These are phyloP conservation scores for Hypomyces rosellus DNA, from an alignment of 2,329 filamentous ascomycete genomes.

Conservation along the genomic window DNA sequence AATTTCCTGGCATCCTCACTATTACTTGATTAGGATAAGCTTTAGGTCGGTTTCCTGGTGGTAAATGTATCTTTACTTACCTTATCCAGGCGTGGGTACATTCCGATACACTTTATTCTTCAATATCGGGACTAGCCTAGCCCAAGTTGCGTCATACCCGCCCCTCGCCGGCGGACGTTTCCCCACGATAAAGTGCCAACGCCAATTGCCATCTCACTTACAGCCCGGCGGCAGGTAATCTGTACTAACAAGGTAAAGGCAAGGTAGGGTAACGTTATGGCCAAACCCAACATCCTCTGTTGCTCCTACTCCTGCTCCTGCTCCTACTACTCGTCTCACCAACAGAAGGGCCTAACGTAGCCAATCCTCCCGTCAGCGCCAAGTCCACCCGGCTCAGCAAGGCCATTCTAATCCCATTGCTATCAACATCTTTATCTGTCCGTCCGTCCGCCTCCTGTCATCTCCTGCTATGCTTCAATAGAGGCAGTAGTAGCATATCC, in stretches of 20 bases:
- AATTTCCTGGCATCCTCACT: too few relatives aligned
- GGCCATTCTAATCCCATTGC: background rate
- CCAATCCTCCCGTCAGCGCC: constrained; percentile 4
- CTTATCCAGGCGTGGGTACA: too few relatives aligned
- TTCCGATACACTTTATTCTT: too few relatives aligned
- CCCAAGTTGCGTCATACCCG: constrained; percentile 14
- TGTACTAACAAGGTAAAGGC: too few relatives aligned
- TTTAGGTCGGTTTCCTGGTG: too few relatives aligned
- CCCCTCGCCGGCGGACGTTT: constrained; percentile 10
- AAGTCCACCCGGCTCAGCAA: background rate
- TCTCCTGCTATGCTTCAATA: constrained; percentile 7
- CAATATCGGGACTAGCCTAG: background rate
- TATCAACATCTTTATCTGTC: background rate
- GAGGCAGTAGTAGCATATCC: constrained; percentile 9
- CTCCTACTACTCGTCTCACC: background rate
- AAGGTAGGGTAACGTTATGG: too few relatives aligned
- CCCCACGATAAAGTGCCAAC: constrained; percentile 6
- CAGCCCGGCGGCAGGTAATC: background rate
- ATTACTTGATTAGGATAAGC: too few relatives aligned
- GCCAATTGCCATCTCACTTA: background rate
- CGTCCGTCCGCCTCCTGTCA: background rate
- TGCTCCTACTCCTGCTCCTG: background rate
- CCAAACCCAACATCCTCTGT: too few relatives aligned
- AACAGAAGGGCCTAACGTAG: background rate
- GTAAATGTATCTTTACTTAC: too few relatives aligned